Conservation (phyloP, 2,329 filamentous ascomycete genomes). For the Stagonosporopsis rhizophila region DNA sequence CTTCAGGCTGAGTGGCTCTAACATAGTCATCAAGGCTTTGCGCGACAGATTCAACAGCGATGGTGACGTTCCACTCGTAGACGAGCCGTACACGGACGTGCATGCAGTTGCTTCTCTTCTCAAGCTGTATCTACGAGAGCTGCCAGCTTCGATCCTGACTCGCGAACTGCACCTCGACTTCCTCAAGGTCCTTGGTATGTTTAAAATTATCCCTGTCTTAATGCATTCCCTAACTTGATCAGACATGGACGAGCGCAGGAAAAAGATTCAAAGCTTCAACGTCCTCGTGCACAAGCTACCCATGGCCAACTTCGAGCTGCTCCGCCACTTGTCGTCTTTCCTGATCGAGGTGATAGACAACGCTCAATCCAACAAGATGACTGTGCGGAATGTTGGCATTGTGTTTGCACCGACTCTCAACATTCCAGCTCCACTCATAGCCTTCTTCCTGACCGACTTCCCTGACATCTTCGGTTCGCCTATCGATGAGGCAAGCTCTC, state of each 20-base stretch:
- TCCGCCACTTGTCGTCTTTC: slow-evolving; percentile 86
- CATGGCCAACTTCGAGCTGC: slow-evolving; percentile 77
- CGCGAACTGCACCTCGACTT: slow-evolving; percentile 91
- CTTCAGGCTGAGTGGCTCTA: slow-evolving; percentile 96
- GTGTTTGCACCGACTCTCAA: slow-evolving; percentile 98
- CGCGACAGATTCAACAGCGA: slow-evolving; percentile 93
- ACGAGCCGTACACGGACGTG: slow-evolving; percentile 89
- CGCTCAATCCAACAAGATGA: slow-evolving; percentile 94
- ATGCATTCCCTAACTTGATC: slow-evolving; percentile 31
- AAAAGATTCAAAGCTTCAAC: slow-evolving; percentile 80
- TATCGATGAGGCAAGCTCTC: slow-evolving; percentile 61
- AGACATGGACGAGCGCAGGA: slow-evolving; percentile 75
- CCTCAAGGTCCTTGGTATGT: slow-evolving; percentile 72
- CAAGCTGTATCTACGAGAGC: slow-evolving; percentile 91
- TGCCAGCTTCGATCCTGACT: slow-evolving; percentile 90
- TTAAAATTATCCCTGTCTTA: background rate
- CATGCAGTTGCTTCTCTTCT: slow-evolving; percentile 89
- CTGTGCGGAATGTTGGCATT: slow-evolving; percentile 92
- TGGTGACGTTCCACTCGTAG: slow-evolving; percentile 87
- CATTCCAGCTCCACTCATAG: slow-evolving; percentile 93
- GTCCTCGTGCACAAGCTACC: slow-evolving; percentile 82
- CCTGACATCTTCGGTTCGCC: slow-evolving; percentile 80
- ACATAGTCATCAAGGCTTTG: slow-evolving; percentile 88
- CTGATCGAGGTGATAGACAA: slow-evolving; percentile 93
- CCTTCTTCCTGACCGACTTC: slow-evolving; percentile 91